Conservation (phyloP, 2,329 filamentous ascomycete species). For the Atkinsonella texensis region DNA sequence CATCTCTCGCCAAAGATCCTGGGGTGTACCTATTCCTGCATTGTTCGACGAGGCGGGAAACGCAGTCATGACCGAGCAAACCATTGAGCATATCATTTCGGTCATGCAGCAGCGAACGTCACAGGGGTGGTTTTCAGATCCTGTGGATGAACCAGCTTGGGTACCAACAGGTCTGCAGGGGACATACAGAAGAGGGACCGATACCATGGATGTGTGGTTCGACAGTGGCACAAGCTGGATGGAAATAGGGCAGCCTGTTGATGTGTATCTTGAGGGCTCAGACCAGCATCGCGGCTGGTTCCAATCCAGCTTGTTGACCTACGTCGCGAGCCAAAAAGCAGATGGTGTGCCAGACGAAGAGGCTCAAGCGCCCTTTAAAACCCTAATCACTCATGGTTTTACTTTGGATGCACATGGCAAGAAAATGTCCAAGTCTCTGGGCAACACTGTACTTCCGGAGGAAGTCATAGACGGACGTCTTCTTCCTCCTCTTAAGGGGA, state of each 20-base stretch:
- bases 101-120: constrained; percentile 66
- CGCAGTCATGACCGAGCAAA: constrained; percentile 67
- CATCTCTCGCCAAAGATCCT: constrained; percentile 88
- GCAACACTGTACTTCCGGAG: constrained; percentile 70
- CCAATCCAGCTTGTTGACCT: constrained; percentile 85
- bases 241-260: constrained; percentile 45
- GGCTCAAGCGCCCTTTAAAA: constrained; percentile 59
- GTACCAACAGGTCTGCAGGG: constrained; percentile 51
- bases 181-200: constrained; percentile 61
- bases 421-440: constrained; percentile 97
- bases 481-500: constrained; percentile 55
- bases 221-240: constrained; percentile 95
- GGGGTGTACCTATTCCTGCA: constrained; percentile 93
- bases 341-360: constrained; percentile 16
- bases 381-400: constrained; percentile 91
- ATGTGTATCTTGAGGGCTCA: constrained; percentile 86
- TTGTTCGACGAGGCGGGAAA: constrained; percentile 64
- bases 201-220: constrained; percentile 99
- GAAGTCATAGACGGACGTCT: constrained; percentile 79
- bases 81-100: constrained; percentile 72
- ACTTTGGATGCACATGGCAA: constrained; percentile 80
- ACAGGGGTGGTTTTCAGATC: constrained; percentile 93
- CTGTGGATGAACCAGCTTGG: constrained; percentile 64
- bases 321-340: constrained; percentile 51
- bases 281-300: constrained; percentile 99